These are phyloP conservation scores for Termitomyces sp. DNA, from an alignment of 768 basidiomycete genomes.

Conservation along the genomic window DNA sequence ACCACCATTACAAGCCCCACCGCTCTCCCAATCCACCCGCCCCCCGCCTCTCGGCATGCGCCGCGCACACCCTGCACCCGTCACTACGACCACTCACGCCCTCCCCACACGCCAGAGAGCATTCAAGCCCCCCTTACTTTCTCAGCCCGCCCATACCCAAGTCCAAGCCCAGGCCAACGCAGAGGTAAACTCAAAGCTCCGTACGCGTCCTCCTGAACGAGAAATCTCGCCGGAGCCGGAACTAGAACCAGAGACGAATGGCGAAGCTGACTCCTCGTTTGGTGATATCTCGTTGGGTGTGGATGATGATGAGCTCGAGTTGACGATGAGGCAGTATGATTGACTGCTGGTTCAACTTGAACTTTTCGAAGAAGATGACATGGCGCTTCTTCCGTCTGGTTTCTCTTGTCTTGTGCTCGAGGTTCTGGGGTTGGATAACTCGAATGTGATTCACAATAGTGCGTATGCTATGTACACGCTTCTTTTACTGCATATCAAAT, in stretches of 20 bases:
- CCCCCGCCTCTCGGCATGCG: conserved; percentile 35
- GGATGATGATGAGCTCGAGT: conserved; percentile 18
- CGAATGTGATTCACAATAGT: neutral
- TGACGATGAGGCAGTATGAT: conserved; percentile 23
- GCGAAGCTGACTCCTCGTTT: conserved; percentile 21
- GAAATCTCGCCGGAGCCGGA: neutral
- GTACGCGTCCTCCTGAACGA: neutral
- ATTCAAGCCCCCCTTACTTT: conserved; percentile 32
- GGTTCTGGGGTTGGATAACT: neutral
- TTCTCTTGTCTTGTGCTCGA: neutral
- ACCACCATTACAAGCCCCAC: neutral
- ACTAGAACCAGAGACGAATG: conserved; percentile 3
- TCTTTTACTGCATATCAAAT: no score
- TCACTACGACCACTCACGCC: neutral
- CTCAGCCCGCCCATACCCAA: conserved; percentile 14
- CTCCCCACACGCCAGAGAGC: conserved; percentile 27
- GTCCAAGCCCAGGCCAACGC: neutral
- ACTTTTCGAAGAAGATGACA: no score
- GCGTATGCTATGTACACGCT: neutral
- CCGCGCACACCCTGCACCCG: conserved; percentile 22
- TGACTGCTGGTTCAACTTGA: neutral
- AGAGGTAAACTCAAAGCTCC: neutral
- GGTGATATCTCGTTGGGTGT: conserved; percentile 22
- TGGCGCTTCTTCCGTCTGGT: no score
- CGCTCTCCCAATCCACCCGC: conserved; percentile 16